phyloP scores from a whole-genome alignment of 768 basidiomycete genomes.

The Cyathus striatus region DNA sequence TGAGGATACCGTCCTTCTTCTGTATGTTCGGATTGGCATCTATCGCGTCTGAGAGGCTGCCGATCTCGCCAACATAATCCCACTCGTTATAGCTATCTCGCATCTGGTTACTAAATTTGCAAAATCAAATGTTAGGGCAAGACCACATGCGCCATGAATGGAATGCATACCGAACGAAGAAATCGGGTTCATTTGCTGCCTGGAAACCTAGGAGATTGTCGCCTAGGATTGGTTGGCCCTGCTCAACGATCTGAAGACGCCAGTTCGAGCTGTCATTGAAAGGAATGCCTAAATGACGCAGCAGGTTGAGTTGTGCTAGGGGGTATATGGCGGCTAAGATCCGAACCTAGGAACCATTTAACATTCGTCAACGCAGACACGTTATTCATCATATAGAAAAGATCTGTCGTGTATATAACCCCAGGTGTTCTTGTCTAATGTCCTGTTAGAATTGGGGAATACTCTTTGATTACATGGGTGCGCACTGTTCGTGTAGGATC shows the following conservation, averaged over 20 bases:
- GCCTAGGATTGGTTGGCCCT: not conserved
- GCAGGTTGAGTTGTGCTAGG: not conserved
- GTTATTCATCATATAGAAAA: conserved; percentile 62
- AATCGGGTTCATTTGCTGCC: not conserved
- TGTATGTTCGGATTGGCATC: not conserved
- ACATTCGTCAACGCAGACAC: conserved; percentile 57
- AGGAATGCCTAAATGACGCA: not conserved
- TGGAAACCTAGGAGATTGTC: not conserved
- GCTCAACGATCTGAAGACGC: not conserved
- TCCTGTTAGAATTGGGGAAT: not conserved
- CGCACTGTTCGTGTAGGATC: conserved; percentile 7
- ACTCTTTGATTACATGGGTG: not conserved
- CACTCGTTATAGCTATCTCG: not conserved
- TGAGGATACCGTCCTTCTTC: conserved; percentile 41
- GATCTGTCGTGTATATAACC: conserved; percentile 55
- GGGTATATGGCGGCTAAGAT: not conserved
- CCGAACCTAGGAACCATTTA: conserved; percentile 45
- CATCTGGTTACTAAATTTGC: not conserved
- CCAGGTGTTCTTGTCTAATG: conserved; percentile 63
- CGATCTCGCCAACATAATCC: not conserved
- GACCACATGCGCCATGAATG: not conserved
- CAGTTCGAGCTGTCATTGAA: not conserved
- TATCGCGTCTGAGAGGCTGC: not conserved
- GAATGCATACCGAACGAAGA: not conserved
- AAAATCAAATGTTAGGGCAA: not conserved